Evolutionary conservation across 2,329 filamentous ascomycete genomes (phyloP), one percentile per base, ranked within the genome.

Genomic region (Fusarium decemcellulare): DNA sequence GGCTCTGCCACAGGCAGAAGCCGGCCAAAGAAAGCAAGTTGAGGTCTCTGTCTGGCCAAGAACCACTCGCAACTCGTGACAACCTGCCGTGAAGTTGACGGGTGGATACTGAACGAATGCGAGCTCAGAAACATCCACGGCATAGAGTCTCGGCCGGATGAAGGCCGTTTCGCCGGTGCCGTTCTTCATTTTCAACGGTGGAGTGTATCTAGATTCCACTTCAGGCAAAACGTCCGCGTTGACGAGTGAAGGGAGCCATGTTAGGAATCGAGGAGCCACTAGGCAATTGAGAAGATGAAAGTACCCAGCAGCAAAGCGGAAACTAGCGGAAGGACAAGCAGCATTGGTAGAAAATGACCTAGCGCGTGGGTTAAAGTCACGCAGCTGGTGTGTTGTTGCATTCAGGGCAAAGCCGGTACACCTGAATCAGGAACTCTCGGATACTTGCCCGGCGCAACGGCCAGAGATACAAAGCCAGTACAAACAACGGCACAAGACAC

Each of bases 1-100:
- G 40, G 61, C 61, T 62, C 61, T 65, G 59, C 52, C 60, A 65
- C 65, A 74, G 72, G 71, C 72, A 74, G 72, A 74, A 74, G 60
- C 44, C 51, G 27, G 52, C 48, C 43, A 61, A 44, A 52, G 59
- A 53, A 72, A 58, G 59, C 64, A 57, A 63, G 46, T 48, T 56
- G 36, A 36, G 42, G 57, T 59, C 54, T 57, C 37, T 60, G 52
- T 61, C 47, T 56, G 36, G 47, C 53, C 59, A 67, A 63, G 53
- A 65, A 54, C 53, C 54, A 52, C 59, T 62, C 57, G 53, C 62
- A 63, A 63, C 57, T 72, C 37, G 44, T 57, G 56, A 63, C 36
- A 57, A 59, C 55, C 63, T 65, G 44, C 52, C 59, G 59, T 63
- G 61, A 71, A 74, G 50, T 63, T 60, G 29, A 29, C 15, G 10